phyloP scores from a whole-genome alignment of 129 eudicot species.

The Sambucus nigra region DNA sequence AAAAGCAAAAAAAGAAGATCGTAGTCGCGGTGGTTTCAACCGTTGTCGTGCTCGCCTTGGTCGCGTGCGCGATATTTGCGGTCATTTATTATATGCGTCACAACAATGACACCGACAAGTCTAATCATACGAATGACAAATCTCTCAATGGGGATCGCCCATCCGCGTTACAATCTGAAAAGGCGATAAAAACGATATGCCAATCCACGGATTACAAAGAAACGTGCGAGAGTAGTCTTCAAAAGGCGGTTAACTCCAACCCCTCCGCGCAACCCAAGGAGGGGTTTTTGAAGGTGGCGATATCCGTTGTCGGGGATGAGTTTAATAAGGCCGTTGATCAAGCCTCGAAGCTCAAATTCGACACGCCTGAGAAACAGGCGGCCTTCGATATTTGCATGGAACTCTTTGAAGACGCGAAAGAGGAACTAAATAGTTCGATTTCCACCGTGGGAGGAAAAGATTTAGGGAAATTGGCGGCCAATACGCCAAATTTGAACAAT shows the following conservation, averaged over 20 bases:
- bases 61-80: too few species aligned
- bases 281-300: constrained; percentile 38
- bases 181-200: constrained; percentile 38
- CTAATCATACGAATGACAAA: too few species aligned
- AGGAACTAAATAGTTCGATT: constrained; percentile 38
- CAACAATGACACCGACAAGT: neutral
- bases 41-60: neutral
- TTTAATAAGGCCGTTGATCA: constrained; percentile 28
- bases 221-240: constrained; percentile 41
- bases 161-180: constrained; percentile 27
- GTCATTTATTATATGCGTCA: too few species aligned
- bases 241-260: constrained; percentile 27
- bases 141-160: too few species aligned
- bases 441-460: constrained; percentile 14
- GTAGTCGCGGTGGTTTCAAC: constrained; percentile 6
- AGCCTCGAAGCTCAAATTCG: constrained; percentile 20
- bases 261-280: constrained; percentile 32
- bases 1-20: constrained; percentile 34
- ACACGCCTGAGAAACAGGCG: constrained; percentile 36
- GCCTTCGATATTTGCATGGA: constrained; percentile 47
- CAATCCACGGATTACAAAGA: constrained; percentile 40
- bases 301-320: constrained; percentile 35
- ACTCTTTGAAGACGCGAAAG: constrained; percentile 40
- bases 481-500: constrained; percentile 28
- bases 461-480: neutral